phyloP scores from a whole-genome alignment of 129 eudicot species.

The Escallonia herrerae region DNA sequence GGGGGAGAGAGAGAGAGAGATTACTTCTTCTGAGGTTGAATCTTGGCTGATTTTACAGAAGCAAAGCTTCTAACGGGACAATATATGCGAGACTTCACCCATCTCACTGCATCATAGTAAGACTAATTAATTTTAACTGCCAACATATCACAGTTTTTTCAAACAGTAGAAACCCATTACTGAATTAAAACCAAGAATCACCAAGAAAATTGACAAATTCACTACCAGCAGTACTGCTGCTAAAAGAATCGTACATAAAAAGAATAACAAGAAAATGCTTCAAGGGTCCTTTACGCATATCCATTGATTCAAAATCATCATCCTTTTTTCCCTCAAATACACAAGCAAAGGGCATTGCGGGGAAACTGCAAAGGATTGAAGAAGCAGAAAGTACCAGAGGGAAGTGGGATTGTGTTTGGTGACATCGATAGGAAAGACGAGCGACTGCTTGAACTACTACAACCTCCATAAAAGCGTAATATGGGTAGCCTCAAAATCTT shows the following conservation, averaged over 20 bases:
- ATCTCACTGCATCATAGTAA: conserved; percentile 35
- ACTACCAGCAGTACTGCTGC: not conserved
- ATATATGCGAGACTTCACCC: conserved; percentile 18
- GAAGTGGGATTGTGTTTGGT: conserved; percentile 2
- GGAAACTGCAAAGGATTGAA: not conserved
- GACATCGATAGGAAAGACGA: conserved; percentile 21
- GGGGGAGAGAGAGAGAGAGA: conserved; percentile 13
- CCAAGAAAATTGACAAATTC: not conserved
- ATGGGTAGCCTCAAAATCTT: conserved; percentile 32
- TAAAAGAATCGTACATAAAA: too few relatives aligned
- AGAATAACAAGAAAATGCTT: not conserved
- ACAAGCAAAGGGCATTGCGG: not conserved
- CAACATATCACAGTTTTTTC: not conserved
- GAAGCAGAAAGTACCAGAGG: conserved; percentile 24
- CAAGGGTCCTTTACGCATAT: not conserved
- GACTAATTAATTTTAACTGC: conserved; percentile 14
- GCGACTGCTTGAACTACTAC: conserved; percentile 16
- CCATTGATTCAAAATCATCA: not conserved
- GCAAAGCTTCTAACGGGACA: conserved; percentile 53
- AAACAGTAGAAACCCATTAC: too few relatives aligned
- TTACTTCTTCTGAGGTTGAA: conserved; percentile 59
- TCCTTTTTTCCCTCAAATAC: not conserved
- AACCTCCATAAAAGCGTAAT: conserved; percentile 27
- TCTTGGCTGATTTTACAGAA: conserved; percentile 52
- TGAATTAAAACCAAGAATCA: not conserved